phyloP scores from a whole-genome alignment of 805 yeast genomes.

The Hanseniaspora valbyensis region DNA sequence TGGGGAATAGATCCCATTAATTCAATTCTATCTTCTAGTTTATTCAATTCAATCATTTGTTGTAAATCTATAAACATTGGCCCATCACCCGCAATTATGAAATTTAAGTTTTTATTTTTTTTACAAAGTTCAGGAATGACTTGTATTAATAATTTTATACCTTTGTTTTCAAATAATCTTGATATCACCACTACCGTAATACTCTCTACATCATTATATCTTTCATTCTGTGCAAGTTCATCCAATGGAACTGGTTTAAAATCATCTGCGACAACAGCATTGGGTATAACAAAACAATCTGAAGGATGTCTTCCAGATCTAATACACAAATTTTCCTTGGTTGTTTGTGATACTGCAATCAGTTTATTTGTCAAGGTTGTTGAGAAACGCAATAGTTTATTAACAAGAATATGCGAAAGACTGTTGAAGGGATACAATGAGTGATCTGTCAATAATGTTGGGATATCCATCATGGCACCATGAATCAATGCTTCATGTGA shows the following conservation, averaged over 20 bases:
- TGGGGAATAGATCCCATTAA: constrained; percentile 81
- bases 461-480: constrained; percentile 82
- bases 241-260: constrained; percentile 41
- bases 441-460: constrained; percentile 90
- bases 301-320: constrained; percentile 74
- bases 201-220: constrained; percentile 22
- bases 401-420: constrained; percentile 70
- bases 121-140: constrained; percentile 75
- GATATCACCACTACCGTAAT: constrained; percentile 87
- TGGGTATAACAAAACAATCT: constrained; percentile 81
- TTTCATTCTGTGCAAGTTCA: neutral
- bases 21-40: constrained; percentile 77
- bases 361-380: constrained; percentile 80
- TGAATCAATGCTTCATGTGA: constrained; percentile 90
- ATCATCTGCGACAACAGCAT: constrained; percentile 81
- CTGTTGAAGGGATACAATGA: constrained; percentile 90
- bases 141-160: constrained; percentile 78
- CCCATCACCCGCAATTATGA: constrained; percentile 92
- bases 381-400: constrained; percentile 74
- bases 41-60: constrained; percentile 82
- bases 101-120: constrained; percentile 51
- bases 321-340: constrained; percentile 89
- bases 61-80: constrained; percentile 89
- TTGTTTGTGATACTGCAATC: constrained; percentile 93
- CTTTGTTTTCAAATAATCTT: constrained; percentile 88